Conservation (phyloP, 371 early-diverging fungal genomes). For the Nematocida displodere region DNA sequence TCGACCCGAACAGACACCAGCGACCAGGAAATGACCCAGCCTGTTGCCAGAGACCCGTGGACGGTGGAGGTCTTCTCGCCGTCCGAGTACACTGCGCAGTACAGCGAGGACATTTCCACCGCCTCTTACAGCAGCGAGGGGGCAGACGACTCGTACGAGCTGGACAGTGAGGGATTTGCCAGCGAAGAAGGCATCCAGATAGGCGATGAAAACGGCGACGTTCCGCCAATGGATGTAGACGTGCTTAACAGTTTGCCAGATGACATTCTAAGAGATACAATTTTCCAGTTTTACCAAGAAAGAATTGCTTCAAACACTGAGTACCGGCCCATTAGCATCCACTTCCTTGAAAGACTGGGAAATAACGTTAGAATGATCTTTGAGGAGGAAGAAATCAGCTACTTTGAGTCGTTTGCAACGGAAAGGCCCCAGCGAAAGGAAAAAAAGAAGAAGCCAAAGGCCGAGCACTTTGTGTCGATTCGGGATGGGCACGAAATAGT, state of each 20-base stretch:
- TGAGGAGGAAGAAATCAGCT: conserved; percentile 47
- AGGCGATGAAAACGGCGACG: conserved; percentile 49
- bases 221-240: conserved; percentile 38
- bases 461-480: not conserved
- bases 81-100: conserved; percentile 24
- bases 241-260: conserved; percentile 34
- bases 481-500: conserved; percentile 10
- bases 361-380: conserved; percentile 35
- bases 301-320: conserved; percentile 36
- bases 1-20: not conserved
- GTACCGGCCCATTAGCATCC: conserved; percentile 34
- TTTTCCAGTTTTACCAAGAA: conserved; percentile 42
- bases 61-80: not conserved
- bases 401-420: conserved; percentile 41
- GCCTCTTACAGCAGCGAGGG: not conserved
- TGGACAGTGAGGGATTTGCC: not conserved
- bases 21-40: not conserved
- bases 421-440: conserved; percentile 15
- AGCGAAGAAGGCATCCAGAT: conserved; percentile 27
- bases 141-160: not conserved
- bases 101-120: not conserved
- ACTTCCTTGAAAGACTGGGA: conserved; percentile 46
- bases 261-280: conserved; percentile 27
- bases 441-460: conserved; percentile 4
- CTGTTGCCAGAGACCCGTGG: not conserved